These are phyloP conservation scores for Onygenales sp. DNA, from an alignment of 2,329 filamentous ascomycete genomes.

Conservation along the genomic window DNA sequence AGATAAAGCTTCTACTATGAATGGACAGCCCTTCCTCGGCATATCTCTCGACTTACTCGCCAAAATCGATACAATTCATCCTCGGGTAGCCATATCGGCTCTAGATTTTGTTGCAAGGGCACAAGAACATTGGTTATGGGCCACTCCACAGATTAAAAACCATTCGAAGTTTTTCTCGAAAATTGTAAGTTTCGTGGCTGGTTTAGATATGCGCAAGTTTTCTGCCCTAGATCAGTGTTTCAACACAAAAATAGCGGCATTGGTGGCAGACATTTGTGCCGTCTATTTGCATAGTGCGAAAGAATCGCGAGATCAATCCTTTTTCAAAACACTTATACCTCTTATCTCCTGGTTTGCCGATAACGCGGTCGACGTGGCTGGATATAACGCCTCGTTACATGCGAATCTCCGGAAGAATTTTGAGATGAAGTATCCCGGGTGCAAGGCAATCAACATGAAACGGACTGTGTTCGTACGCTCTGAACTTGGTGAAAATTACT, in stretches of 20 bases:
- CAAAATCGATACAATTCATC: constrained; percentile 53
- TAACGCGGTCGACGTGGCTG: constrained; percentile 66
- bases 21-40: constrained; percentile 59
- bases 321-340: constrained; percentile 62
- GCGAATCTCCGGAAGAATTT: constrained; percentile 79
- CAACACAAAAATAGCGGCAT: constrained; percentile 64
- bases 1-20: constrained; percentile 40
- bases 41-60: constrained; percentile 64
- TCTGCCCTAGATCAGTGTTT: constrained; percentile 38
- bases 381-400: constrained; percentile 83
- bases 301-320: constrained; percentile 58
- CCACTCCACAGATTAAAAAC: constrained; percentile 67
- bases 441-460: constrained; percentile 70
- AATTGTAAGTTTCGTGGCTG: constrained; percentile 60
- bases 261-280: constrained; percentile 77
- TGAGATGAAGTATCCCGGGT: constrained; percentile 62
- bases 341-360: constrained; percentile 72
- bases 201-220: constrained; percentile 47
- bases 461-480: constrained; percentile 57
- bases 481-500: constrained; percentile 66
- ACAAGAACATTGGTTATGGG: constrained; percentile 95
- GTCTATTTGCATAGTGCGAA: constrained; percentile 84
- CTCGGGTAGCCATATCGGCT: constrained; percentile 61
- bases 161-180: constrained; percentile 64
- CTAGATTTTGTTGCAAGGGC: constrained; percentile 80